Evolutionary conservation across 164 flowering plant genomes (phyloP).

Genomic region (Echeveria elegans): DNA sequence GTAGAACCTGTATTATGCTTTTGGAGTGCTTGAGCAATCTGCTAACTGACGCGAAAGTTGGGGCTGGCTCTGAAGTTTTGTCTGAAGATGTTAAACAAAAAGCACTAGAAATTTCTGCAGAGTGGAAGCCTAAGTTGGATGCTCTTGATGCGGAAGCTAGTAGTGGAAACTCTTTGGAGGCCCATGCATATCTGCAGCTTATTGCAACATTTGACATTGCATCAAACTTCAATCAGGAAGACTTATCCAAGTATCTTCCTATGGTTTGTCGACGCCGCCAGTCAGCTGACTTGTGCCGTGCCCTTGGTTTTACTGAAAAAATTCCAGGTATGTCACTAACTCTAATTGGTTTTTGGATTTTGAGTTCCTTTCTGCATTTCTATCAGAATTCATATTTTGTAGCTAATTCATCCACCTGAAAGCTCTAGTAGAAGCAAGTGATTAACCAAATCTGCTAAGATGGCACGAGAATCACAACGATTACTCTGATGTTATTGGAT

Average conservation of each 20-base stretch:
- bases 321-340: slow-evolving; percentile 66
- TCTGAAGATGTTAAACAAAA: slow-evolving; percentile 49
- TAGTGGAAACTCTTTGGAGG: slow-evolving; percentile 92
- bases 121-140: slow-evolving; percentile 88
- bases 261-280: slow-evolving; percentile 93
- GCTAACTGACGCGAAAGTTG: slow-evolving; percentile 25
- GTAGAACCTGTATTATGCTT: slow-evolving; percentile 90
- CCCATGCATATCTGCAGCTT: slow-evolving; percentile 93
- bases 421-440: too few species aligned
- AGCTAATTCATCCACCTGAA: background rate
- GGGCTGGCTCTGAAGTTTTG: slow-evolving; percentile 33
- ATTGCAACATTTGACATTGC: slow-evolving; percentile 69
- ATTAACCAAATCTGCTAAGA: background rate
- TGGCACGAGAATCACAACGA: background rate
- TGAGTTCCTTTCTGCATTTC: background rate
- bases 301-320: slow-evolving; percentile 66
- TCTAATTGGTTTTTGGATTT: background rate
- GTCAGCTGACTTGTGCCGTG: slow-evolving; percentile 76
- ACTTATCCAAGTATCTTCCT: slow-evolving; percentile 60
- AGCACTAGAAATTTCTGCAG: slow-evolving; percentile 73
- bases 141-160: slow-evolving; percentile 67
- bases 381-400: background rate
- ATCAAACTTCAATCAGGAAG: slow-evolving; percentile 66
- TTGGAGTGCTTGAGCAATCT: slow-evolving; percentile 75
- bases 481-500: background rate